A percentile compares a stretch with the other conserved stretches of the same genome.
These are phyloP conservation scores for Fonsecaea multimorphosa DNA, from an alignment of 2,329 filamentous ascomycete species.

Conservation along the genomic window DNA sequence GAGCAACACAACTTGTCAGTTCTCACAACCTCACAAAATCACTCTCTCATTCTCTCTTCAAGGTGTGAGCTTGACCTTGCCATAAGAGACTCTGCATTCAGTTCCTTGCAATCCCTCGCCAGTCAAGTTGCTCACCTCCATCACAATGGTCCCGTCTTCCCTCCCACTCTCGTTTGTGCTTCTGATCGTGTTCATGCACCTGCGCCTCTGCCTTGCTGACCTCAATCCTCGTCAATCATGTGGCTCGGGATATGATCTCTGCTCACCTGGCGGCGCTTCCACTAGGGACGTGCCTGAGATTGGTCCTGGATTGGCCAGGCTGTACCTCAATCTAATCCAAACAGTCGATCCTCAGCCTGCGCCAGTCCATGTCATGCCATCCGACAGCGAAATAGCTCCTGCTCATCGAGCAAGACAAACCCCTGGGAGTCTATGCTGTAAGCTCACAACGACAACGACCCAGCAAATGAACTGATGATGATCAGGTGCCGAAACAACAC, in stretches of 20 bases:
- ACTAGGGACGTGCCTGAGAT: conserved; percentile 41
- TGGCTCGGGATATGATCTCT: conserved; percentile 41
- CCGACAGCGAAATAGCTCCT: neutral
- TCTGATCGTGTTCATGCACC: conserved; percentile 19
- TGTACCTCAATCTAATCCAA: conserved; percentile 44
- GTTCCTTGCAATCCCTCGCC: neutral
- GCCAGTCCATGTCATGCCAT: conserved; percentile 1
- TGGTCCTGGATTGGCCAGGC: conserved; percentile 41
- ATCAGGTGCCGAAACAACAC: conserved; percentile 44
- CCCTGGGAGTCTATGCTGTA: conserved; percentile 38
- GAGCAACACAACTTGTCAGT: neutral
- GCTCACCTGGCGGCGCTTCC: conserved; percentile 43
- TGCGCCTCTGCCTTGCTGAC: conserved; percentile 16
- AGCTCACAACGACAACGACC: neutral
- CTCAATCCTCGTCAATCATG: conserved; percentile 36
- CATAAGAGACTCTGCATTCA: neutral
- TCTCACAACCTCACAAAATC: neutral
- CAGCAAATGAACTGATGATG: conserved; percentile 10
- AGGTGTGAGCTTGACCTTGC: neutral
- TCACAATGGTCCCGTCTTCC: neutral
- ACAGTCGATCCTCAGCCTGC: conserved; percentile 36
- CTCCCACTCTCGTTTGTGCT: neutral
- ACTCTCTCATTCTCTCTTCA: no score
- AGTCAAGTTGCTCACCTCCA: neutral
- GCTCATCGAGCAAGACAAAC: conserved; percentile 15